Percentiles rank a stretch among this genome's conserved stretches.
phyloP scores from a whole-genome alignment of 495 filamentous ascomycete genomes.

The Annulohypoxylon bovei region DNA sequence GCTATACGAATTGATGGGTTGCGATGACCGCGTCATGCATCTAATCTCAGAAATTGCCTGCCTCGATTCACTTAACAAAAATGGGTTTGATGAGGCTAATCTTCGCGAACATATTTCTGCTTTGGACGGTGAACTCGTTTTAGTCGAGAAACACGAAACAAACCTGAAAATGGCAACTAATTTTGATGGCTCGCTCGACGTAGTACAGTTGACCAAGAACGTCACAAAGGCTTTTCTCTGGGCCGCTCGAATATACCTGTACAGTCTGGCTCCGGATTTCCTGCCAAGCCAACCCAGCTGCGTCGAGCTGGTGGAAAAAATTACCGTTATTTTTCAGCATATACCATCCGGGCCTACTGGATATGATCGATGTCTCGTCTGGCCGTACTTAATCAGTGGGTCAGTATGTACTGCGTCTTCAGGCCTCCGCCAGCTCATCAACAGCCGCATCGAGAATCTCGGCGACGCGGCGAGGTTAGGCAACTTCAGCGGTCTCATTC shows the following conservation, averaged over 20 bases:
- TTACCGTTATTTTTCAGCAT: background rate
- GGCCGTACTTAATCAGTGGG: background rate
- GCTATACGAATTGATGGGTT: too few relatives aligned
- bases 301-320: background rate
- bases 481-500: background rate
- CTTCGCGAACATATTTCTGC: too few relatives aligned
- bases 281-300: background rate
- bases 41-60: too few relatives aligned
- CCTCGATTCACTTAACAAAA: too few relatives aligned
- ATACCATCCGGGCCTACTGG: background rate
- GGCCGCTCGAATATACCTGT: background rate
- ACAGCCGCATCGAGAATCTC: background rate
- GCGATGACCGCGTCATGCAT: too few relatives aligned
- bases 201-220: too few relatives aligned
- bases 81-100: too few relatives aligned
- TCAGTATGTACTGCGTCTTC: background rate
- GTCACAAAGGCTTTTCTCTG: background rate
- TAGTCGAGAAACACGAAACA: too few relatives aligned
- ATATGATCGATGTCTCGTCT: background rate
- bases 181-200: too few relatives aligned
- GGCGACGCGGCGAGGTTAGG: background rate
- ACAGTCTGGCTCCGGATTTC: background rate
- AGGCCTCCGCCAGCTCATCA: background rate
- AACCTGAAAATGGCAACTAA: too few relatives aligned
- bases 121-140: too few relatives aligned